Evolutionary conservation across 1,284 basidiomycete genomes (phyloP).

Genomic region (Cryptococcus sp.): DNA sequence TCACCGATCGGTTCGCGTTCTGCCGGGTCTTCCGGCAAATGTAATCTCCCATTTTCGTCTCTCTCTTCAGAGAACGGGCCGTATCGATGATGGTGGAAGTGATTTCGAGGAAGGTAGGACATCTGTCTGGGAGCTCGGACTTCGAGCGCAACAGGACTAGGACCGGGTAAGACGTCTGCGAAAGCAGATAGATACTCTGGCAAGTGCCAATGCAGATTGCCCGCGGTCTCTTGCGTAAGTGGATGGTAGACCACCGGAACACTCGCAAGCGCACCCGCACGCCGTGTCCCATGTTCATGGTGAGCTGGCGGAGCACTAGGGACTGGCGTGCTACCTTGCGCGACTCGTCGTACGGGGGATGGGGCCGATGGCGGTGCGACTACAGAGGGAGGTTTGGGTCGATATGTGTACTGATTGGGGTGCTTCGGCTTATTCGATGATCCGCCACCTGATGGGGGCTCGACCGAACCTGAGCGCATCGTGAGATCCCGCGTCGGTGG

Average conservation of each 20-base stretch:
- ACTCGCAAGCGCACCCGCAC: slow-evolving; percentile 48
- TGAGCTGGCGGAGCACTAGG: slow-evolving; percentile 32
- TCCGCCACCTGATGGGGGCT: slow-evolving; percentile 9
- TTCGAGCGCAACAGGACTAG: slow-evolving; percentile 72
- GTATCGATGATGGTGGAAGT: slow-evolving; percentile 42
- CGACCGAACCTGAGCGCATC: slow-evolving; percentile 8
- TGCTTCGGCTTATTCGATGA: slow-evolving; percentile 50
- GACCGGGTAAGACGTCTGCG: slow-evolving; percentile 76
- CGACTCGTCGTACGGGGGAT: slow-evolving; percentile 25
- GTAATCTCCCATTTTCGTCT: slow-evolving; percentile 34
- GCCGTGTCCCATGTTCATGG: slow-evolving; percentile 49
- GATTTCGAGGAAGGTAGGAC: slow-evolving; percentile 38
- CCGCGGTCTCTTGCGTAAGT: slow-evolving; percentile 34
- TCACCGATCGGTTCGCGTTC: slow-evolving; percentile 35
- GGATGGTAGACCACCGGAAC: slow-evolving; percentile 34
- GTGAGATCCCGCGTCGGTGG: background rate
- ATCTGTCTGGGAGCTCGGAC: slow-evolving; percentile 58
- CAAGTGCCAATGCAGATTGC: slow-evolving; percentile 71
- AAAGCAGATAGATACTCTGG: slow-evolving; percentile 93
- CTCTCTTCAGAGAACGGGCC: slow-evolving; percentile 43
- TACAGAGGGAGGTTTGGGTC: slow-evolving; percentile 51
- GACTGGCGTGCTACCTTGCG: slow-evolving; percentile 25
- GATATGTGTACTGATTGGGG: slow-evolving; percentile 65
- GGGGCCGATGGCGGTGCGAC: slow-evolving; percentile 14
- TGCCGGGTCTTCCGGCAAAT: slow-evolving; percentile 33